Conservation (phyloP, 495 filamentous ascomycete genomes). For the Monascus purpureus region DNA sequence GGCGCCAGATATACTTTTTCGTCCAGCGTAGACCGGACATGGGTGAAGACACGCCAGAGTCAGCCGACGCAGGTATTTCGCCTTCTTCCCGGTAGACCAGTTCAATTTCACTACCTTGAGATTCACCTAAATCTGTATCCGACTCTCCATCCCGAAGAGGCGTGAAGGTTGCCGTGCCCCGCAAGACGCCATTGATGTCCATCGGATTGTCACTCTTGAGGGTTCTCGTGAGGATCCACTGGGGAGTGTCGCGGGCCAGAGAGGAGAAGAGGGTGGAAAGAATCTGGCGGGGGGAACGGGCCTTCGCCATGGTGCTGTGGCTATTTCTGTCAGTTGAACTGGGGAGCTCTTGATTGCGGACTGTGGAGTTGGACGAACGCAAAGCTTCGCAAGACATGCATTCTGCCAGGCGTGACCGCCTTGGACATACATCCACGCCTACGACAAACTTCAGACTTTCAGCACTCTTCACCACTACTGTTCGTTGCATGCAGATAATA, state of each 20-base stretch:
- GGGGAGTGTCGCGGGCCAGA: slow-evolving; percentile 11
- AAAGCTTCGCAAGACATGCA: too few species aligned
- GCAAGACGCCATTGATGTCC: slow-evolving; percentile 27
- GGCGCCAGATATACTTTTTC: slow-evolving; percentile 35
- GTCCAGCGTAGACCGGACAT: slow-evolving; percentile 23
- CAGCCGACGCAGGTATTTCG: slow-evolving; percentile 17
- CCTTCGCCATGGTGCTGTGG: too few species aligned
- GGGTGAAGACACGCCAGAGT: slow-evolving; percentile 1
- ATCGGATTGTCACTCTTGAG: slow-evolving; percentile 30
- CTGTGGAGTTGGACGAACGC: too few species aligned
- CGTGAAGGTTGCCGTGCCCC: slow-evolving; percentile 27
- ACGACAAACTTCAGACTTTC: too few species aligned
- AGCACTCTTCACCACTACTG: too few species aligned
- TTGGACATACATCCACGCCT: too few species aligned
- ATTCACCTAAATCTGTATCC: too few species aligned
- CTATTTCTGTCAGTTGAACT: not conserved
- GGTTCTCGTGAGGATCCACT: slow-evolving; percentile 26
- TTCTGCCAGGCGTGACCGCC: too few species aligned
- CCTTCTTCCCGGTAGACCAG: slow-evolving; percentile 34
- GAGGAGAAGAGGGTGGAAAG: slow-evolving; percentile 18
- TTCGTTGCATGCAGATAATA: too few species aligned
- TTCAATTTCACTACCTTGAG: too few species aligned
- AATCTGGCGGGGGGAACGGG: slow-evolving; percentile 9
- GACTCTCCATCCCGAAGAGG: too few species aligned
- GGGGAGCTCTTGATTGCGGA: too few species aligned